These are phyloP conservation scores for Verticillium nubilum DNA, from an alignment of 2,329 filamentous ascomycete genomes.

Conservation along the genomic window DNA sequence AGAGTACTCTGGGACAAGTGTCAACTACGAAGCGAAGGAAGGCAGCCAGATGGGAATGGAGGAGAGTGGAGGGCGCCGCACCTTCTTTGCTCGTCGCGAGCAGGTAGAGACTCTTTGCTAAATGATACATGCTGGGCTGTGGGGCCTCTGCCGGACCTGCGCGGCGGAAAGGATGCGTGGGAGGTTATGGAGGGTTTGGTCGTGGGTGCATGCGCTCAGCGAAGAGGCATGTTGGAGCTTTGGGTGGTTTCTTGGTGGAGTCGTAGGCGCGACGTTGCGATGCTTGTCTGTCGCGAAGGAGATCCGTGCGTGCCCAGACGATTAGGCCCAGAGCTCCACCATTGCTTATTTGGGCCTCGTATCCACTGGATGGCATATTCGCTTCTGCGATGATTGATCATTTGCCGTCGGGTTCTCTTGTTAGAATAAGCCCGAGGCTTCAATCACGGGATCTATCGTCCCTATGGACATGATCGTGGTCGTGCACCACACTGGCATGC, in stretches of 20 bases:
- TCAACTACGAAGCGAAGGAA: too few relatives aligned
- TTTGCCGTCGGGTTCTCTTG: too few relatives aligned
- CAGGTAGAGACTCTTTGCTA: conserved; percentile 89
- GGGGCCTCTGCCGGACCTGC: neutral
- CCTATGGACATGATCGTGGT: too few relatives aligned
- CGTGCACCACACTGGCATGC: too few relatives aligned
- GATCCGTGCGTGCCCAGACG: neutral
- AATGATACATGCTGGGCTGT: conserved; percentile 71
- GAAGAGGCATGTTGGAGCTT: neutral
- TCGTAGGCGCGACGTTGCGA: neutral
- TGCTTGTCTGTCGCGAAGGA: neutral
- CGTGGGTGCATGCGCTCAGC: neutral
- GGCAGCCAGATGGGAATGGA: too few relatives aligned
- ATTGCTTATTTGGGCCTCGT: too few relatives aligned
- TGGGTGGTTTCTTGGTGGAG: neutral
- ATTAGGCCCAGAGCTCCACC: too few relatives aligned
- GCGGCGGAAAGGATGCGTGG: neutral
- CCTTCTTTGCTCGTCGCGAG: conserved; percentile 97
- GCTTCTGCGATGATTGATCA: too few relatives aligned
- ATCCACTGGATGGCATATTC: too few relatives aligned
- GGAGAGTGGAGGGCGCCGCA: conserved; percentile 24
- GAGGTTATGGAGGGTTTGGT: neutral
- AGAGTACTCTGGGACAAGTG: conserved; percentile 93
- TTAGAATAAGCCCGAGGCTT: too few relatives aligned
- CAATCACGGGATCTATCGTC: too few relatives aligned